Evolutionary conservation across 805 yeast genomes (phyloP), one percentile per base, ranked within the genome.

Genomic region (Pichia manshurica): DNA sequence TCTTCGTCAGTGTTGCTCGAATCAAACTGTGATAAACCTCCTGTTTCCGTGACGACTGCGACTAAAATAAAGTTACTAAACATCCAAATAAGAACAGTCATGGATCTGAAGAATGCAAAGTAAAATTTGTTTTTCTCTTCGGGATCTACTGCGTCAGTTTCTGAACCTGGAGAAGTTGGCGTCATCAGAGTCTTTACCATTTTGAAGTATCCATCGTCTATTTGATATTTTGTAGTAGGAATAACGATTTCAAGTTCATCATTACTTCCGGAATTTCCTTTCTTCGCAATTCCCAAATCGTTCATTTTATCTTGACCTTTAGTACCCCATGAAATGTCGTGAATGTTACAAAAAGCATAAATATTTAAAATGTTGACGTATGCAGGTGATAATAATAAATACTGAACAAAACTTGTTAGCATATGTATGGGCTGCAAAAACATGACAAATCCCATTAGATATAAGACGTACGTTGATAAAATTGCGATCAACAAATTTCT

Each of bases 361-460:
- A 40, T 40, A 19, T 40, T 40, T 9, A 40, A 28, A 40, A 40
- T 40, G 25, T 40, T 40, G 32, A 40, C 43, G 25, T 40, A 40
- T 20, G 95, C 79, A 0, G 99, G 99, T 53, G 90, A 81, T 48
- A 91, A 66, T 52, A 91, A 66, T 50, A 91, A 64, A 62, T 91
- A 91, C 66, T 91, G 99, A 22, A 78, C 56, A 63, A 89, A 86
- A 43, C 93, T 82, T 0, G 97, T 89, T 53, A 88, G 64, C 91
- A 91, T 85, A 61, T 90, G 96, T 78, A 87, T 82, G 16, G 98
- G 97, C 55, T 91, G 96, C 46, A 95, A 75, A 59, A 84, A 91
- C 48, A 91, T 56, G 50, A 89, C 62, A 4, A 96, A 86, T 16
- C 90, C 87, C 34, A 86, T 54, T 47, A 88, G 73, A 61, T 91